Evolutionary conservation across 2,329 filamentous ascomycete species (phyloP).

Genomic region (Chrysoporthe cubensis): DNA sequence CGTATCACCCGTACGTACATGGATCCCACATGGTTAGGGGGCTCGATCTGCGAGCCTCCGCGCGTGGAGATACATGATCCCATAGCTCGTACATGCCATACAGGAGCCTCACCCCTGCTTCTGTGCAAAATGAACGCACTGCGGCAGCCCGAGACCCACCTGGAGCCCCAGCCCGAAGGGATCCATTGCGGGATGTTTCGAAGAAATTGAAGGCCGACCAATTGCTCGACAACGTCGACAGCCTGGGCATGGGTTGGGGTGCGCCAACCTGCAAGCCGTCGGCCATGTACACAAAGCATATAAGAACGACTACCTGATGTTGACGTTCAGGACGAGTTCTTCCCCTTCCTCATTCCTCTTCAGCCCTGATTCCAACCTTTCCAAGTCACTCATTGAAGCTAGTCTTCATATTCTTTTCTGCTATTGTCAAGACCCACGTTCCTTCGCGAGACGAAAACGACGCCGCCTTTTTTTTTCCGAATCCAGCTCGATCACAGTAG

Average conservation of each 20-base stretch:
- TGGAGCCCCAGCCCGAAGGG: conserved; percentile 9
- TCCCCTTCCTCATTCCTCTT: conserved; percentile 24
- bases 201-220: conserved; percentile 23
- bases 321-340: background rate
- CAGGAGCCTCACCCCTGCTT: background rate
- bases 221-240: conserved; percentile 6
- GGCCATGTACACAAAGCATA: background rate
- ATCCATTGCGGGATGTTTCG: conserved; percentile 26
- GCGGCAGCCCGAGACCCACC: background rate
- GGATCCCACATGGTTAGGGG: background rate
- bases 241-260: background rate
- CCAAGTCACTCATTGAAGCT: conserved; percentile 29
- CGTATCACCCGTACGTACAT: background rate
- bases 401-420: conserved; percentile 29
- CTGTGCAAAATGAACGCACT: background rate
- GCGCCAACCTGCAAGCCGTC: conserved; percentile 3
- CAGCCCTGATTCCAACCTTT: conserved; percentile 21
- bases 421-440: conserved; percentile 23
- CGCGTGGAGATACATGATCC: background rate
- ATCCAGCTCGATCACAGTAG: background rate
- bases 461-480: conserved; percentile 15
- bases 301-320: conserved; percentile 19
- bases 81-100: background rate
- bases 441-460: conserved; percentile 28
- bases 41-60: background rate